A percentile compares a stretch with the other conserved stretches of the same genome.
These are phyloP conservation scores for Cucurbita ficifolia DNA, from an alignment of 306 rosid genomes.

Conservation along the genomic window DNA sequence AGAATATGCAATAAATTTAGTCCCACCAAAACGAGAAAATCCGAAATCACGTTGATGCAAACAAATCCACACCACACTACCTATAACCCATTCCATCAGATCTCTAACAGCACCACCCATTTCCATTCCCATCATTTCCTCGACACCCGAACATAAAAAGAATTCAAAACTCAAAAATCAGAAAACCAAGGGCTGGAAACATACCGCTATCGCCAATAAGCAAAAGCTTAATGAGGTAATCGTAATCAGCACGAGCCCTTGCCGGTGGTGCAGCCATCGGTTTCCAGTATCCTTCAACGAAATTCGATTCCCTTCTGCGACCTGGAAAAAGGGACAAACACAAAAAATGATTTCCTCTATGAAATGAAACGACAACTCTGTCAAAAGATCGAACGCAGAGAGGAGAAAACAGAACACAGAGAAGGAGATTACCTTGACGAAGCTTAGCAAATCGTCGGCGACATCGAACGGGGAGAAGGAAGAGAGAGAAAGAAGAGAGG, in stretches of 20 bases:
- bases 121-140: constrained; percentile 8
- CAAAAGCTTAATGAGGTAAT: constrained; percentile 77
- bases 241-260: constrained; percentile 84
- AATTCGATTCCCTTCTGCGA: neutral
- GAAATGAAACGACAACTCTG: neutral
- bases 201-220: constrained; percentile 81
- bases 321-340: neutral
- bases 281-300: neutral
- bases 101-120: neutral
- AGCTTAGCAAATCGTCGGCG: constrained; percentile 8
- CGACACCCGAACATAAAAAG: constrained; percentile 2
- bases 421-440: neutral
- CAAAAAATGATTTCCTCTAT: neutral
- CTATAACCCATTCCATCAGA: neutral
- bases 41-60: neutral
- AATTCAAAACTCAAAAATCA: neutral
- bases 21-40: neutral
- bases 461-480: neutral
- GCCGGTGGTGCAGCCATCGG: constrained; percentile 57
- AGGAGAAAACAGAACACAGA: neutral
- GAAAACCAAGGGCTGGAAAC: neutral
- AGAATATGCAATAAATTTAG: neutral
- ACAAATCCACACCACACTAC: neutral
- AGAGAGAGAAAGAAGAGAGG: neutral
- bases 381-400: constrained; percentile 1